A percentile compares a stretch with the other conserved stretches of the same genome.
These are phyloP conservation scores for Penicillium verhagenii DNA, from an alignment of 495 filamentous ascomycete genomes.

Conservation along the genomic window DNA sequence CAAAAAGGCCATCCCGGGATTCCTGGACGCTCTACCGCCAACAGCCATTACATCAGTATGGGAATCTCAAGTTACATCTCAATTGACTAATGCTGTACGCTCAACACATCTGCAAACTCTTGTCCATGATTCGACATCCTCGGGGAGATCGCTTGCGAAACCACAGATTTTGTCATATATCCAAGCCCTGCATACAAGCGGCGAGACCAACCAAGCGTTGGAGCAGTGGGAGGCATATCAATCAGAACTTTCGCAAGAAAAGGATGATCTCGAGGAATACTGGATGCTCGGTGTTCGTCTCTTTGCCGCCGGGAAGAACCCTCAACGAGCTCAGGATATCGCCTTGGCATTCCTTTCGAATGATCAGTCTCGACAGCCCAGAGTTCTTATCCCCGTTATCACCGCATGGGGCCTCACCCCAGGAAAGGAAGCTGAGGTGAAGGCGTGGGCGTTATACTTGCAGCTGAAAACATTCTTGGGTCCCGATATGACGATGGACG, in stretches of 20 bases:
- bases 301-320: conserved; percentile 57
- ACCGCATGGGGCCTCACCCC: conserved; percentile 34
- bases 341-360: conserved; percentile 57
- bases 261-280: conserved; percentile 53
- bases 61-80: conserved; percentile 46
- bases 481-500: conserved; percentile 63
- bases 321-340: conserved; percentile 62
- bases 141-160: conserved; percentile 50
- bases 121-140: conserved; percentile 58
- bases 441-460: conserved; percentile 68
- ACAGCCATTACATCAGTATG: conserved; percentile 42
- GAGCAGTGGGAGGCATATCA: conserved; percentile 63
- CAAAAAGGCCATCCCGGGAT: conserved; percentile 39
- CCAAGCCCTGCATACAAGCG: conserved; percentile 60
- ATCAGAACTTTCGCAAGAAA: conserved; percentile 49
- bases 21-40: conserved; percentile 35
- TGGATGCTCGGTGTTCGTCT: conserved; percentile 70
- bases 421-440: conserved; percentile 42
- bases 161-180: conserved; percentile 64
- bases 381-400: conserved; percentile 68
- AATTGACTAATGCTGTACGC: conserved; percentile 39
- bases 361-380: conserved; percentile 48
- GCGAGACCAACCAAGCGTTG: conserved; percentile 58
- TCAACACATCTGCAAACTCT: conserved; percentile 60
- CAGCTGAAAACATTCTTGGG: conserved; percentile 59